Conservation (phyloP, 768 basidiomycete genomes). For the Xerocomellus amylosporus region DNA sequence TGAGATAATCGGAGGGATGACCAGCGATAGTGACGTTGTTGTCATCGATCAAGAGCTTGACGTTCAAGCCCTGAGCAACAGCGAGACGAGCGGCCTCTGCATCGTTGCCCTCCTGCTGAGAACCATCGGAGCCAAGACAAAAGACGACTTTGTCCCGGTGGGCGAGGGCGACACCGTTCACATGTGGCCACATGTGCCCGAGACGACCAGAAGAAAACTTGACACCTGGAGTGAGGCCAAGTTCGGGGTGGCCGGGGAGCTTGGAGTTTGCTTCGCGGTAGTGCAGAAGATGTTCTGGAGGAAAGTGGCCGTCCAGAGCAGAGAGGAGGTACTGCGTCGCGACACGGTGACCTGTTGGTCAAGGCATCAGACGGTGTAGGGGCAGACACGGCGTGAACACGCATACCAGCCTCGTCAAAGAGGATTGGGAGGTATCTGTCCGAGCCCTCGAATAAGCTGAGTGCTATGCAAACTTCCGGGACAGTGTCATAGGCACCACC, state of each 20-base stretch:
- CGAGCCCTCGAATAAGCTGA: conserved; percentile 63
- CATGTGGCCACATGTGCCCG: conserved; percentile 87
- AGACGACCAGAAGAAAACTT: conserved; percentile 93
- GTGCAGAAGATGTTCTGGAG: conserved; percentile 74
- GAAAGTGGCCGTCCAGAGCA: conserved; percentile 68
- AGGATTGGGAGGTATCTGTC: conserved; percentile 66
- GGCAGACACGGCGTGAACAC: neutral
- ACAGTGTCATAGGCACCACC: conserved; percentile 75
- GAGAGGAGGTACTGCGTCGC: conserved; percentile 86
- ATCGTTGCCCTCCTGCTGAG: conserved; percentile 89
- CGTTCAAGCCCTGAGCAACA: conserved; percentile 77
- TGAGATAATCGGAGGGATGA: conserved; percentile 82
- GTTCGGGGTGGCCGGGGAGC: conserved; percentile 86
- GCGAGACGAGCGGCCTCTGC: conserved; percentile 87
- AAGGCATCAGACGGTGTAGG: neutral
- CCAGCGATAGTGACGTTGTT: conserved; percentile 94
- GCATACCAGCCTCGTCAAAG: conserved; percentile 79
- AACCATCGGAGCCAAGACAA: conserved; percentile 85
- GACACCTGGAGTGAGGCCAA: conserved; percentile 88
- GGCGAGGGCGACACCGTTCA: conserved; percentile 82
- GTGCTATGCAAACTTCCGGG: conserved; percentile 79
- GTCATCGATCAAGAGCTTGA: conserved; percentile 86
- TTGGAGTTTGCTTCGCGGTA: conserved; percentile 86
- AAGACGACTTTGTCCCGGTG: conserved; percentile 76
- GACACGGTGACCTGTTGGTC: conserved; percentile 71